Base-by-base conservation (phyloP, 1,284 basidiomycete genomes). In the Leccinum ponderosum region DNA sequence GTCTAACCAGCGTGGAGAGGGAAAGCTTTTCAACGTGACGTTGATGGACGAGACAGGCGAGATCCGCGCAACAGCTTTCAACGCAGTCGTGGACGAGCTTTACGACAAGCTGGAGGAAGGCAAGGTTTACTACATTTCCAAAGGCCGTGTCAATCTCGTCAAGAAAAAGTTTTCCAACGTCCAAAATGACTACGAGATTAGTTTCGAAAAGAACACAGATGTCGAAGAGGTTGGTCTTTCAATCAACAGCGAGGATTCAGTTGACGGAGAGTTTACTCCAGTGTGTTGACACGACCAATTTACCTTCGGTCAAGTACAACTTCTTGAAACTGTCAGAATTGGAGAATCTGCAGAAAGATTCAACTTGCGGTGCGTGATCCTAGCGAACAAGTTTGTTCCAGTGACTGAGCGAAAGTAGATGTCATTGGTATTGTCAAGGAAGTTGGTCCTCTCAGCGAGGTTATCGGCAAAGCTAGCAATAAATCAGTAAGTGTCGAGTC, bases 161-260 rank as follows among this genome's bases (percentile, higher is more conserved):
- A 99, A 98, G 81, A 98, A 97, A 80, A 97, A 98, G 78, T 99
- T 97, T 76, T 93, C 87, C 56, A 94, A 92, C 71, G 77, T 97
- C 54, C 80, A 85, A 66, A 98, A 97, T 74, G 96, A 99, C 73
- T 99, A 99, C 72, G 97, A 99, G 74, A 87, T 99, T 64, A 83
- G 81, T 54, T 84, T 99, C n/a, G 94, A 96, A 66, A 87, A 85
- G 64, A 82, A 84, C 58, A 95, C 94, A 0, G 90, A 93, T 67
- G 82, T 97, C 29, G 89, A 92, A 73, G 92, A 92, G 82, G 90
- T 89, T 58, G 27, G 77, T 62, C 39, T 6, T 33, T 42, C 29
- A 53, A 60, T 15, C 33, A 29, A 33, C 61, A 8, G 22, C 53
- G 27, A n/a, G 27, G 35, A 35, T 47, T 25, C 27, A n/a, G 61